A percentile compares a stretch with the other conserved stretches of the same genome.
phyloP scores from a whole-genome alignment of 352 stramenopile genomes.

The Phytophthora idaei region DNA sequence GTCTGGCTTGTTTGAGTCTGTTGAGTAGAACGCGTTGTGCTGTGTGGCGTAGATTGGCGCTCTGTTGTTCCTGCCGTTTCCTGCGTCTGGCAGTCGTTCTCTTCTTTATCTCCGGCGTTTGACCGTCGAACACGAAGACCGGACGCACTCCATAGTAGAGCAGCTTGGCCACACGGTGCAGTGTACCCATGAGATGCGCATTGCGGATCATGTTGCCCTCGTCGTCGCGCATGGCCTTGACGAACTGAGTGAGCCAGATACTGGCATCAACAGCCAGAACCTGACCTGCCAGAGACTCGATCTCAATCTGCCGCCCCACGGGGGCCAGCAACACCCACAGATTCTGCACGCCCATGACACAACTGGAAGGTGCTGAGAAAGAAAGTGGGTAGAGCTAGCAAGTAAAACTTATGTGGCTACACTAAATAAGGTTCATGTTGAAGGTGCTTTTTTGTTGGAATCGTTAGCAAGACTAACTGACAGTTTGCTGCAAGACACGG shows the following conservation, averaged over 20 bases:
- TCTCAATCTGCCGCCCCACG: conserved; percentile 95
- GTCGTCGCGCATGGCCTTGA: conserved; percentile 97
- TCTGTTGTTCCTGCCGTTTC: conserved; percentile 71
- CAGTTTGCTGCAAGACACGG: too few relatives aligned
- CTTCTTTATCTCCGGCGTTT: conserved; percentile 97
- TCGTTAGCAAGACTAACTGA: too few relatives aligned
- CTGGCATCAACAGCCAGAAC: conserved; percentile 98
- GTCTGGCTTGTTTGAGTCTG: conserved; percentile 65
- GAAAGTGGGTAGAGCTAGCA: neutral
- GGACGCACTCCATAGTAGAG: conserved; percentile 97
- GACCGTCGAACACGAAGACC: conserved; percentile 99
- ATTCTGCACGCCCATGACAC: conserved; percentile 97
- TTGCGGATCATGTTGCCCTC: conserved; percentile 95
- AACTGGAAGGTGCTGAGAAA: neutral
- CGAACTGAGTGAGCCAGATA: conserved; percentile 99
- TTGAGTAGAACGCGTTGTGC: conserved; percentile 96
- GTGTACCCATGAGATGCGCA: conserved; percentile 94
- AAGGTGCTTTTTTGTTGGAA: too few relatives aligned
- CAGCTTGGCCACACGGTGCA: conserved; percentile 94
- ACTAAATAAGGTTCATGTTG: neutral
- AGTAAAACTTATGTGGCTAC: neutral
- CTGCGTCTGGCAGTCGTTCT: conserved; percentile 71
- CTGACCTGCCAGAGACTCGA: conserved; percentile 97
- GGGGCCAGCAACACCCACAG: conserved; percentile 98
- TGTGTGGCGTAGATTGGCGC: conserved; percentile 89